Base-by-base conservation (phyloP, 2,329 filamentous ascomycete genomes). In the Aspergillus novofumigatus region DNA sequence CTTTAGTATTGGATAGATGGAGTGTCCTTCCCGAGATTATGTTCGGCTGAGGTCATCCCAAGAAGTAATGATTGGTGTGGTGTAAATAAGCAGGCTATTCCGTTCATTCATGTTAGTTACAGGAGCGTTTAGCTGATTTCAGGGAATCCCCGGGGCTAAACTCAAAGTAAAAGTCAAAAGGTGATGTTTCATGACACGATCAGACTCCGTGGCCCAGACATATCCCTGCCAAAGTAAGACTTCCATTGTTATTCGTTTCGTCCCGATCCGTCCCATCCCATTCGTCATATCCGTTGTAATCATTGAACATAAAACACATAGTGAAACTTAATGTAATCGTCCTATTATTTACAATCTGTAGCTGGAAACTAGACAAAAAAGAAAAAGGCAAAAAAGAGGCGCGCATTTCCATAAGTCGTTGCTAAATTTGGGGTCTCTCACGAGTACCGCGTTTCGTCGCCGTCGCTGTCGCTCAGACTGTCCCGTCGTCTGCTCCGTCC, bases 401-500 rank as follows among this genome's bases (percentile, higher is more conserved):
- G 14, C 8, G 8, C 41, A 44, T 44, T 21, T 17, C 20, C 21
- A 21, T 44, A 23, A 23, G 10, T 44, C 41, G n/a, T 44, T 23
- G 10, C 8, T 23, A 3, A 6, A 21, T 47, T 17, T 17, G 4
- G 4, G 6, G 14, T 35, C 21, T 4, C 41, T 66, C 49, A 69
- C 25, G 64, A 67, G 42, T 67, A 69, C n/a, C 67, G 64, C 52
- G 67, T 72, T 51, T 71, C 69, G 10, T 73, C 72, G 8, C 71
- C 72, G 29, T 82, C 81, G 60, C 80, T 82, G 60, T 83, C 81
- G 65, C 80, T 83, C 70, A 83, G 67, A 65, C 79, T 81, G 60
- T 83, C 81, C 59, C 80, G 75, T 48, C 80, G 69, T 20, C 74
- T 71, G 41, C 78, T 73, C n/a, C 67, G 65, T 20, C 67, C 66